Evolutionary conservation across 129 eudicot species (phyloP), one percentile per base, ranked within the genome.

Genomic region (Arctium minus): DNA sequence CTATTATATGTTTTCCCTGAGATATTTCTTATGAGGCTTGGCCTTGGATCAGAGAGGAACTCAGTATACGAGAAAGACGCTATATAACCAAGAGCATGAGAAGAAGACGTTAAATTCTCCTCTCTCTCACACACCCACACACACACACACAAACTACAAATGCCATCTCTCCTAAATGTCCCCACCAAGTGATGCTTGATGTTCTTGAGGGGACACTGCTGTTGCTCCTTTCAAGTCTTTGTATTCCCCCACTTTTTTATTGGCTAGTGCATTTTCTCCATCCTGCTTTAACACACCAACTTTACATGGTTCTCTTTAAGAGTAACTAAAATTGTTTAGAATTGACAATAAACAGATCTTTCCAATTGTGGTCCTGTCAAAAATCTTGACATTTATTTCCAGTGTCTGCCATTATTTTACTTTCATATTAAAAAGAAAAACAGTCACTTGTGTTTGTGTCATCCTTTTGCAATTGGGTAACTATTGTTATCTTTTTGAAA

Each of bases 181-280:
- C 96, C 96, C 87, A 90, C 93, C 81, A 48, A 84, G 86, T 92
- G 86, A 92, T 86, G 91, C 92, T 90, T 92, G 87, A 85, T 86
- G 84, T 84, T 89, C 70, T 80, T 42, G 29, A 83, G 79, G 83
- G 81, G 83, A 86, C 89, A 84, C 71, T 77, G 83, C 83, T 79
- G 81, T 85, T 83, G 89, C 82, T 75, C 64, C 75, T 84, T 84
- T 84, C 76, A 79, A 84, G 72, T 53, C 67, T 46, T 78, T 78
- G 77, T 62, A 86, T 89, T 88, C 83, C 87, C 89, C 92, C 88
- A 87, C 88, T 86, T 92, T 60, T 68, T 81, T 36, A 75, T 56
- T 8, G 76, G 82, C 80, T 79, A 79, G 80, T 84, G 84, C 78
- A 48, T 72, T 82, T 77, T 77, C 82, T 77, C 44, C 75, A 75